Percentiles rank a stretch among this genome's conserved stretches.
phyloP scores from a whole-genome alignment of 345 rosid genomes.

The Adansonia digitata region DNA sequence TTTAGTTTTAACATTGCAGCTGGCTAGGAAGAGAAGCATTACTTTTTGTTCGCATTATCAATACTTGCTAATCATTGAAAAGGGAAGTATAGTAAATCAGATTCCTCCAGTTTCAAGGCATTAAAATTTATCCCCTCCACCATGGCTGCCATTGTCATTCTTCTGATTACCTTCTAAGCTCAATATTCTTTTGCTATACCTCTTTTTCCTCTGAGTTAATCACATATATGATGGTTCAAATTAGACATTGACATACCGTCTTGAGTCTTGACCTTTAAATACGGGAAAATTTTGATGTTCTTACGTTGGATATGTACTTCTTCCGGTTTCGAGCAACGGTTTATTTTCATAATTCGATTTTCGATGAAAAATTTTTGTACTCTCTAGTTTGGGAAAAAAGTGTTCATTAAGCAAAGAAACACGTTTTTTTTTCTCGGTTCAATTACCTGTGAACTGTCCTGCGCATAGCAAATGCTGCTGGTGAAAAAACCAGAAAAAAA shows the following conservation, averaged over 20 bases:
- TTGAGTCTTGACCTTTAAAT: background rate
- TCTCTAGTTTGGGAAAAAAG: background rate
- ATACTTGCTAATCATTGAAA: background rate
- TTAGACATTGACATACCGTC: background rate
- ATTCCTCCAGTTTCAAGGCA: background rate
- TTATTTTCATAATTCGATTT: background rate
- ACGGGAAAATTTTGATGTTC: background rate
- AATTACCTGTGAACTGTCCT: background rate
- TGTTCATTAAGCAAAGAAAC: background rate
- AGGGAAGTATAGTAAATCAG: background rate
- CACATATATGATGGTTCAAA: background rate
- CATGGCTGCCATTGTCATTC: too few relatives aligned
- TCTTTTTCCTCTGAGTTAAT: too few relatives aligned
- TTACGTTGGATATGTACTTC: too few relatives aligned
- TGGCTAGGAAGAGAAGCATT: background rate
- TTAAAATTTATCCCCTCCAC: background rate
- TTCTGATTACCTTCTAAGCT: too few relatives aligned
- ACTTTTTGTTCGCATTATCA: background rate
- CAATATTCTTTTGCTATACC: too few relatives aligned
- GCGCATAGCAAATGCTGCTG: background rate
- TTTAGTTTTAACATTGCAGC: background rate
- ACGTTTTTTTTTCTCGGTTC: background rate
- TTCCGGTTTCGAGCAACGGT: too few relatives aligned
- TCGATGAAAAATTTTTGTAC: background rate
- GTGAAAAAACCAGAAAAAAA: background rate